These are phyloP conservation scores for Ormosia emarginata DNA, from an alignment of 306 rosid genomes.

Conservation along the genomic window DNA sequence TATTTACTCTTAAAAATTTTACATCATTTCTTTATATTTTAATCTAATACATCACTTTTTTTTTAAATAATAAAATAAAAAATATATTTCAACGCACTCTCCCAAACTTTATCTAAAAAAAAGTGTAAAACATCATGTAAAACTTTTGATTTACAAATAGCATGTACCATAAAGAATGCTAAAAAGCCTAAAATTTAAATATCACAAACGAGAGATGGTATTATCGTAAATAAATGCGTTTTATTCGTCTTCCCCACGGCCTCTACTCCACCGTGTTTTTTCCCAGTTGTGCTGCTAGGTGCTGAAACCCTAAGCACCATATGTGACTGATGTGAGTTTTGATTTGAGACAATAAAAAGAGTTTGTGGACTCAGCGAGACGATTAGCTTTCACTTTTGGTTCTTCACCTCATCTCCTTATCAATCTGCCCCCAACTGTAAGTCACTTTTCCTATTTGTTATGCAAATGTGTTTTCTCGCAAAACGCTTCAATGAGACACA, in stretches of 20 bases:
- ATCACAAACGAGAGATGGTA: neutral
- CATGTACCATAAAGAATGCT: too few relatives aligned
- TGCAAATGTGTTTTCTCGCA: too few relatives aligned
- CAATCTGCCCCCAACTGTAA: neutral
- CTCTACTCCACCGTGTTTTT: neutral
- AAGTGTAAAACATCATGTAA: too few relatives aligned
- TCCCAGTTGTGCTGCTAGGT: too few relatives aligned
- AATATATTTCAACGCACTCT: too few relatives aligned
- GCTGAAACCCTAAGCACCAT: slow-evolving; percentile 35
- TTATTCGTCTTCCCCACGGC: neutral
- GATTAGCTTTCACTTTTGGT: neutral
- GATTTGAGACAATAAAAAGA: neutral
- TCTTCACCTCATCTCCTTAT: neutral
- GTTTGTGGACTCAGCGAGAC: neutral
- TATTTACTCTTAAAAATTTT: too few relatives aligned
- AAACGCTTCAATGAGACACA: too few relatives aligned
- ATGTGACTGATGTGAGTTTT: neutral
- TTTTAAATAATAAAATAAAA: too few relatives aligned
- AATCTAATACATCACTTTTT: too few relatives aligned
- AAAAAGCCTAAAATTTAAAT: neutral
- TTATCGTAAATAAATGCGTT: neutral
- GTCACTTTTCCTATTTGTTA: neutral
- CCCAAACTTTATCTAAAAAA: too few relatives aligned
- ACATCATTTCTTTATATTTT: too few relatives aligned
- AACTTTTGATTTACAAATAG: too few relatives aligned